phyloP scores from a whole-genome alignment of 495 filamentous ascomycete genomes.

The Pyronema domesticum region DNA sequence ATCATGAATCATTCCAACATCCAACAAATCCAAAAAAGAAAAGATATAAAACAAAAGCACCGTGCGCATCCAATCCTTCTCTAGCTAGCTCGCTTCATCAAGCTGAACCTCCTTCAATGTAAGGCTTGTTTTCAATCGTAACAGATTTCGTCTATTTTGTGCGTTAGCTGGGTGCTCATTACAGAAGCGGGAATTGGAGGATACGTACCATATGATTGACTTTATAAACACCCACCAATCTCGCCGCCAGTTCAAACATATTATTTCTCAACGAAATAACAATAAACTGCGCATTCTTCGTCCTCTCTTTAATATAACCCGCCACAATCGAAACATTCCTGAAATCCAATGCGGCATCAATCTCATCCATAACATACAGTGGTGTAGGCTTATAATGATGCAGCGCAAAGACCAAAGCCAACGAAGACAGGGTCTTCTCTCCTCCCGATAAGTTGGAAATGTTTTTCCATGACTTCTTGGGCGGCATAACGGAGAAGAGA shows the following conservation, averaged over 20 bases:
- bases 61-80: too few species aligned
- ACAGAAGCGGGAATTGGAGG: neutral
- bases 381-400: constrained; percentile 98
- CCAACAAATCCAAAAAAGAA: too few species aligned
- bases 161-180: neutral
- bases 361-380: constrained; percentile 98
- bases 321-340: constrained; percentile 96
- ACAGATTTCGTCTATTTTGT: constrained; percentile 59
- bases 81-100: too few species aligned
- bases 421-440: constrained; percentile 86
- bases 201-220: constrained; percentile 82
- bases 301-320: constrained; percentile 95
- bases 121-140: constrained; percentile 58
- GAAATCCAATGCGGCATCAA: constrained; percentile 95
- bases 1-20: too few species aligned
- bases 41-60: too few species aligned
- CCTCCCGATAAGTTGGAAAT: constrained; percentile 87
- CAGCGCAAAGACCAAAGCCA: constrained; percentile 89
- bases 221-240: constrained; percentile 93
- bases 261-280: constrained; percentile 97
- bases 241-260: constrained; percentile 94
- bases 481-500: constrained; percentile 92
- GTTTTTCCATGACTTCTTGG: constrained; percentile 99
- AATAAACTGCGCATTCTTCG: constrained; percentile 98
- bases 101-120: neutral